phyloP scores from a whole-genome alignment of 805 yeast species.

The Saturnispora zaruensis region DNA sequence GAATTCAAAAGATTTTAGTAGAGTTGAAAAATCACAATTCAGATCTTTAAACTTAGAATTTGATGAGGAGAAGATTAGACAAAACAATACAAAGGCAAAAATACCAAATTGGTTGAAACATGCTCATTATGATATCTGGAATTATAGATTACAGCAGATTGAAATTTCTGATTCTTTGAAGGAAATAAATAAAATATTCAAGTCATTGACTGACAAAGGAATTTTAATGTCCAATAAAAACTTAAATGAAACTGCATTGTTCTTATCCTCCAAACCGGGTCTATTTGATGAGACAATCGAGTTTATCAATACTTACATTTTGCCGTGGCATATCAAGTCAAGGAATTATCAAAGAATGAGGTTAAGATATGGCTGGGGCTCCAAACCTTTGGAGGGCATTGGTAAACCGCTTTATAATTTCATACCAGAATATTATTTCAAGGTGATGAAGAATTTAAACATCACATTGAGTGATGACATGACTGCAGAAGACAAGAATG shows the following conservation, averaged over 20 bases:
- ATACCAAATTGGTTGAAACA: slow-evolving; percentile 22
- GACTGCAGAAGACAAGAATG: slow-evolving; percentile 9
- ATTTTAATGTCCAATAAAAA: slow-evolving; percentile 22
- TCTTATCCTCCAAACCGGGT: slow-evolving; percentile 16
- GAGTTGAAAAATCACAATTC: slow-evolving; percentile 7
- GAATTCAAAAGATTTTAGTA: slow-evolving; percentile 6
- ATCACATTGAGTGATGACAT: slow-evolving; percentile 10
- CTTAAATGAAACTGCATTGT: slow-evolving; percentile 23
- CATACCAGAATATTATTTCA: slow-evolving; percentile 10
- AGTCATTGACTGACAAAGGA: slow-evolving; percentile 18
- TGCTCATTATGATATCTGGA: slow-evolving; percentile 25
- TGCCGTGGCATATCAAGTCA: slow-evolving; percentile 19
- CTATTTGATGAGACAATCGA: slow-evolving; percentile 18
- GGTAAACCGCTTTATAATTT: slow-evolving; percentile 9
- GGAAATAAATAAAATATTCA: slow-evolving; percentile 15
- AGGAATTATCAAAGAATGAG: slow-evolving; percentile 9
- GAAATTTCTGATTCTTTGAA: slow-evolving; percentile 18
- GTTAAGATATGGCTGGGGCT: slow-evolving; percentile 11
- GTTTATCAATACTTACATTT: slow-evolving; percentile 23
- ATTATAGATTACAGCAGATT: slow-evolving; percentile 24
- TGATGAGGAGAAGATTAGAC: slow-evolving; percentile 14
- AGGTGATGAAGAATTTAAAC: slow-evolving; percentile 16
- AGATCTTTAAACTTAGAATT: slow-evolving; percentile 2
- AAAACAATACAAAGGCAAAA: slow-evolving; percentile 7
- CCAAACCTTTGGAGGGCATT: slow-evolving; percentile 7